Percentiles rank a stretch among this genome's conserved stretches.
Conservation (phyloP, 306 rosid species). For the Dicorynia guianensis region DNA sequence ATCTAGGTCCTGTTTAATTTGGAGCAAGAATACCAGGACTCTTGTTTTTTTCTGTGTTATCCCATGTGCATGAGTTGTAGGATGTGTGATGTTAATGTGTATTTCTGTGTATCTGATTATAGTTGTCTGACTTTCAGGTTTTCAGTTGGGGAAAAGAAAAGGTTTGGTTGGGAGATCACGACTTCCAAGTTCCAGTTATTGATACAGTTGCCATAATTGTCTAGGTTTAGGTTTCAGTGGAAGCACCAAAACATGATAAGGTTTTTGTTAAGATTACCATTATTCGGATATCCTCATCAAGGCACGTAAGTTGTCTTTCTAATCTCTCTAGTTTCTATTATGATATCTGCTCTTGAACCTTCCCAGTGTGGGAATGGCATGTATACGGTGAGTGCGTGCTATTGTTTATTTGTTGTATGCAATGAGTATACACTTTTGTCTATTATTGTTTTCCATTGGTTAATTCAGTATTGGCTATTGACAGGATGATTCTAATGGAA, state of each 20-base stretch:
- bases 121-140: not conserved
- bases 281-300: not conserved
- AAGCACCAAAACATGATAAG: not conserved
- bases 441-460: not conserved
- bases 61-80: not conserved
- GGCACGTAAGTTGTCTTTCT: not conserved
- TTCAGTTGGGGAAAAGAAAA: not conserved
- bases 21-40: slow-evolving; percentile 7
- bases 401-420: not conserved
- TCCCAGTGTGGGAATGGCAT: not conserved
- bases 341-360: not conserved
- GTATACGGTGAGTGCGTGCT: not conserved
- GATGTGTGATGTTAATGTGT: not conserved
- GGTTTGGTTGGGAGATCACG: not conserved
- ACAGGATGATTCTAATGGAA: not conserved
- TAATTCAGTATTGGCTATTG: not conserved
- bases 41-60: slow-evolving; percentile 28
- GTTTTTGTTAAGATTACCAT: not conserved
- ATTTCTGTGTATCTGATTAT: not conserved
- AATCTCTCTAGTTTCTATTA: not conserved
- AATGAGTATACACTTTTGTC: not conserved
- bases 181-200: not conserved
- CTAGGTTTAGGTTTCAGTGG: slow-evolving; percentile 4
- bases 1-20: slow-evolving; percentile 33
- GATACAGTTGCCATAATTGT: not conserved